Percentiles rank a stretch among this genome's conserved stretches.
phyloP scores from a whole-genome alignment of 495 filamentous ascomycete species.

The Tuber brumale region DNA sequence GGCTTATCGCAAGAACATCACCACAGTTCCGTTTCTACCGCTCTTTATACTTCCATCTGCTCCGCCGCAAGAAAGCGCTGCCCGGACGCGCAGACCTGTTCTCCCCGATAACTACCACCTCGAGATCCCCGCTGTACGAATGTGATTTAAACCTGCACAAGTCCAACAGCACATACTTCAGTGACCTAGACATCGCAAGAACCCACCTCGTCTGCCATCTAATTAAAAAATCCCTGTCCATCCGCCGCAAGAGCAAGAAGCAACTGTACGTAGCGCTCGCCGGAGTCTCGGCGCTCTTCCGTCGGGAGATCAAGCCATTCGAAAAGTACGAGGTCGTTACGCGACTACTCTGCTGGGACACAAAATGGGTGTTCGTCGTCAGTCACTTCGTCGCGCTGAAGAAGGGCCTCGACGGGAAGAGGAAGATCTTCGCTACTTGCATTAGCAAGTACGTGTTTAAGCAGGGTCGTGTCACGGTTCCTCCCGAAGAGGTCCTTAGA shows the following conservation, averaged over 20 bases:
- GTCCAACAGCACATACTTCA: constrained; percentile 75
- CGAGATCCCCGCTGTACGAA: constrained; percentile 58
- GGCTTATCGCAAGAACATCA: not conserved
- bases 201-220: constrained; percentile 56
- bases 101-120: constrained; percentile 56
- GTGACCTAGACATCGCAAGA: constrained; percentile 68
- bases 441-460: constrained; percentile 88
- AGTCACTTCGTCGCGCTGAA: constrained; percentile 55
- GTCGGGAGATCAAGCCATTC: constrained; percentile 62
- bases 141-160: constrained; percentile 83
- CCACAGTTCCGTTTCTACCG: constrained; percentile 57
- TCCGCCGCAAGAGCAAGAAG: constrained; percentile 30
- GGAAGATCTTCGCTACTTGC: constrained; percentile 63
- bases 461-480: constrained; percentile 74
- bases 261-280: constrained; percentile 60
- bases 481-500: constrained; percentile 68
- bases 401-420: constrained; percentile 43
- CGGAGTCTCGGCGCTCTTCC: constrained; percentile 60
- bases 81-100: constrained; percentile 50
- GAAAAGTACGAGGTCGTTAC: constrained; percentile 67
- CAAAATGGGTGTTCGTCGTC: constrained; percentile 76
- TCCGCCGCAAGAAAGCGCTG: constrained; percentile 47
- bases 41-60: constrained; percentile 55
- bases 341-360: constrained; percentile 65
- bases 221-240: constrained; percentile 41